Evolutionary conservation across 192 early-diverging fungal species (phyloP).

Genomic region (Geranomyces variabilis): DNA sequence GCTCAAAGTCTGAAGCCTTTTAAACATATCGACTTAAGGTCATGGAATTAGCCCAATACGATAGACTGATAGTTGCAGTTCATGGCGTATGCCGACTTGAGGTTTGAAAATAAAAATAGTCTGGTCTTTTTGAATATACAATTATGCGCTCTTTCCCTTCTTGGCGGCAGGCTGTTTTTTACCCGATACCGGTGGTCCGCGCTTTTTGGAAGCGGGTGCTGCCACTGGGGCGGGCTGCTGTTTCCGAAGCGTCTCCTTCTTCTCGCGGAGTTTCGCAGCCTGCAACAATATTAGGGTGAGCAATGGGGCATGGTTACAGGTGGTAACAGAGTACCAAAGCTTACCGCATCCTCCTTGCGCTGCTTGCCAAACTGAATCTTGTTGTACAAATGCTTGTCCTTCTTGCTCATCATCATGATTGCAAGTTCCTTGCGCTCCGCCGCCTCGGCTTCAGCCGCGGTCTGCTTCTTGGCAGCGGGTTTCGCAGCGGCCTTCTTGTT

Average conservation of each 20-base stretch:
- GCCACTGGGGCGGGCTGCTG: slow-evolving; percentile 4
- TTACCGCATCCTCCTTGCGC: slow-evolving; percentile 68
- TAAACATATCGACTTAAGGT: no score
- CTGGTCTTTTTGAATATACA: no score
- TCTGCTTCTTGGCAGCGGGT: slow-evolving; percentile 37
- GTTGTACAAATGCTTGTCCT: slow-evolving; percentile 75
- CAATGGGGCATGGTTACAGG: background rate
- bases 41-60: no score
- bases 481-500: slow-evolving; percentile 13
- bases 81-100: no score
- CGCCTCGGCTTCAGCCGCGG: slow-evolving; percentile 54
- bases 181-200: no score
- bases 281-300: background rate
- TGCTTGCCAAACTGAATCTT: slow-evolving; percentile 78
- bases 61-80: no score
- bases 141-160: no score
- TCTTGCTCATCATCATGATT: slow-evolving; percentile 87
- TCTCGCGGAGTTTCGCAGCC: slow-evolving; percentile 12
- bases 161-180: no score
- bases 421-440: slow-evolving; percentile 71
- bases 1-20: background rate
- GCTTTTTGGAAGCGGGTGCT: no score
- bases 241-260: slow-evolving; percentile 8
- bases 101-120: no score
- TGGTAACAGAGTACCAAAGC: background rate